Evolutionary conservation across 441 rosid species (phyloP).

Genomic region (Syzygium syzygioides): DNA sequence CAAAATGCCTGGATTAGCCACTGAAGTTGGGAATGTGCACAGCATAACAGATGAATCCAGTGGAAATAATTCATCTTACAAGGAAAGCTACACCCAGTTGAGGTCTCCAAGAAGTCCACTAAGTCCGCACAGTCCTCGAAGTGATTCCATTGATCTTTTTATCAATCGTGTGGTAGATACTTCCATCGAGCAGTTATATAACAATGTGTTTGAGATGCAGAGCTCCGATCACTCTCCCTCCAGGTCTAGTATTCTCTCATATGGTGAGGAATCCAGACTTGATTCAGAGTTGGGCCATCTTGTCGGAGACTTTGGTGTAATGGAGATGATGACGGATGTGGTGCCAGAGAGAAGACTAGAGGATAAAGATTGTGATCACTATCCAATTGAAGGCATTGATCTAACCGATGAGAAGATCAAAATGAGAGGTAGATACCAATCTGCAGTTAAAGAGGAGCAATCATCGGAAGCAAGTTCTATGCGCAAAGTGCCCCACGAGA

Average conservation of each 20-base stretch:
- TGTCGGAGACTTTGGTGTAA: constrained; percentile 45
- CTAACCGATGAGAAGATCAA: constrained; percentile 10
- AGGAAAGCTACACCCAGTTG: not conserved
- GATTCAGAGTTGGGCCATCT: constrained; percentile 86
- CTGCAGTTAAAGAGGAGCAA: constrained; percentile 23
- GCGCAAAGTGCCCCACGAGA: constrained; percentile 20
- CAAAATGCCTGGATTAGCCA: not conserved
- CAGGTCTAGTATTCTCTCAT: constrained; percentile 51
- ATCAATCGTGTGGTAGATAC: constrained; percentile 46
- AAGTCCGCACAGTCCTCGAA: constrained; percentile 42
- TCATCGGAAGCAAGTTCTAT: constrained; percentile 37
- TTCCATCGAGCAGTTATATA: constrained; percentile 79
- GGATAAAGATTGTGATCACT: constrained; percentile 19
- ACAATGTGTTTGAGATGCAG: constrained; percentile 82
- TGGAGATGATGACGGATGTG: constrained; percentile 47
- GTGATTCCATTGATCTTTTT: constrained; percentile 63
- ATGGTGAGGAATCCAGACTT: constrained; percentile 83
- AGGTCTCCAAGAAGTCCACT: constrained; percentile 13
- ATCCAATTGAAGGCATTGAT: constrained; percentile 11
- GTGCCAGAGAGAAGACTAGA: constrained; percentile 29
- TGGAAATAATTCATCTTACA: not conserved
- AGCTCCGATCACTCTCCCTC: constrained; percentile 87
- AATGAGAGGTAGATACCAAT: not conserved
- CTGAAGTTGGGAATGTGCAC: not conserved
- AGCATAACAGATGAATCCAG: not conserved